phyloP scores from a whole-genome alignment of 129 eudicot genomes.

The Helianthus annuus region HanXRQr2.0-SUNRISE NC_035434.2:169165677-169166176 shows the following conservation, averaged over 20 bases:
- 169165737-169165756: conserved; percentile 51
- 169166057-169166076: conserved; percentile 71
- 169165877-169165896: conserved; percentile 58
- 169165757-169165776: conserved; percentile 64
- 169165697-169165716: conserved; percentile 86
- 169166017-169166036: conserved; percentile 74
- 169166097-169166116: conserved; percentile 37
- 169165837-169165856: conserved; percentile 79
- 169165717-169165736: conserved; percentile 47
- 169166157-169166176: conserved; percentile 75
- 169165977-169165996: conserved; percentile 59
- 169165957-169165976: conserved; percentile 63
- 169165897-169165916: conserved; percentile 43
- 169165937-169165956: conserved; percentile 66
- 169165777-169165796: conserved; percentile 46
- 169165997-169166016: conserved; percentile 56
- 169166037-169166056: conserved; percentile 55
- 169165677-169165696: conserved; percentile 60
- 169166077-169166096: conserved; percentile 63
- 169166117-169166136: conserved; percentile 61
- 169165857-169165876: conserved; percentile 76
- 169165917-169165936: conserved; percentile 48
- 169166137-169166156: conserved; percentile 76
- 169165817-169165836: conserved; percentile 68
- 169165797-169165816: conserved; percentile 58